Evolutionary conservation across 768 basidiomycete species (phyloP).

Genomic region (Mycena epipterygia): DNA sequence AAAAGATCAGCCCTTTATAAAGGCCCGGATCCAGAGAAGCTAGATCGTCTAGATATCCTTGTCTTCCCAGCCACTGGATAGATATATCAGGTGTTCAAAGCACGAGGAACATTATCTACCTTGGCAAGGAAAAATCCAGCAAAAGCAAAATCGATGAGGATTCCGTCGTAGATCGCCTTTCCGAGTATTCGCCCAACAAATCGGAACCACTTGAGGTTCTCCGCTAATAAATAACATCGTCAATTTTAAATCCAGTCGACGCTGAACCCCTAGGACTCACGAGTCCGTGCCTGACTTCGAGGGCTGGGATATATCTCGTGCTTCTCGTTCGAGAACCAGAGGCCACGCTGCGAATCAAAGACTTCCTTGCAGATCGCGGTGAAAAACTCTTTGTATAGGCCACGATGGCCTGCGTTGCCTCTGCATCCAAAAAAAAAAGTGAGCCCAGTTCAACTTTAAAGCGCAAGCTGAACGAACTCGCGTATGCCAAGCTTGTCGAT

Average conservation of each 20-base stretch:
- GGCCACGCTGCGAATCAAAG: slow-evolving; percentile 92
- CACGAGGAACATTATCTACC: slow-evolving; percentile 51
- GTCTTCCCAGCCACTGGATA: slow-evolving; percentile 87
- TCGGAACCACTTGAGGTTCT: slow-evolving; percentile 90
- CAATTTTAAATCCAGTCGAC: neutral
- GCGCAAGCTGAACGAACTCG: slow-evolving; percentile 67
- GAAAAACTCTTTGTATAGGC: slow-evolving; percentile 97
- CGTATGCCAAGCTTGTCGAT: slow-evolving; percentile 88
- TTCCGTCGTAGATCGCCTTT: slow-evolving; percentile 96
- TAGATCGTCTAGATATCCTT: slow-evolving; percentile 93
- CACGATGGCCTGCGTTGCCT: slow-evolving; percentile 94
- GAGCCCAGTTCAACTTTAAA: neutral
- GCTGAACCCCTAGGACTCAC: slow-evolving; percentile 53
- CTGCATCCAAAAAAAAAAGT: slow-evolving; percentile 51
- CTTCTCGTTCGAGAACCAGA: slow-evolving; percentile 92
- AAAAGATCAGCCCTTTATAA: slow-evolving; percentile 90
- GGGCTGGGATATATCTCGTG: slow-evolving; percentile 97
- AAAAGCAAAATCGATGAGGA: slow-evolving; percentile 94
- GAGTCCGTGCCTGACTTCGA: slow-evolving; percentile 88
- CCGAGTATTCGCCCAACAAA: slow-evolving; percentile 95
- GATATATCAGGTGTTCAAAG: neutral
- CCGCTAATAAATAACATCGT: slow-evolving; percentile 58
- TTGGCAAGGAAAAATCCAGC: slow-evolving; percentile 95
- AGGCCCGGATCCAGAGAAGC: slow-evolving; percentile 91
- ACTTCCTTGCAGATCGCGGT: slow-evolving; percentile 93